Conservation (phyloP, 176 grass and related monocot species). For the Poa annua region DNA sequence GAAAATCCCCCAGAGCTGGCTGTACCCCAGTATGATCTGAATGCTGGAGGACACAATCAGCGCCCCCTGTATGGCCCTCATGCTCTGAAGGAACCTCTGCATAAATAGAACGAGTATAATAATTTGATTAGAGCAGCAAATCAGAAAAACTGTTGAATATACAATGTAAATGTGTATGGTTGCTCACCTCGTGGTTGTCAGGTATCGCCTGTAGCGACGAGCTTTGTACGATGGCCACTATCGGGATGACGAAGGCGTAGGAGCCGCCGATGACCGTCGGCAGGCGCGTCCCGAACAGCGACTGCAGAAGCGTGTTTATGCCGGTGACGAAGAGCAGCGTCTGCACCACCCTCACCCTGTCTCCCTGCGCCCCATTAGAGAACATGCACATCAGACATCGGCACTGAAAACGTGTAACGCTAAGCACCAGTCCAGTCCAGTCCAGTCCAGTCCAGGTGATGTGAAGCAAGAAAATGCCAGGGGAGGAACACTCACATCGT, state of each 20-base stretch:
- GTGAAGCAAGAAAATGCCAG: background rate
- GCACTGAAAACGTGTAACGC: background rate
- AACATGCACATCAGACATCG: conserved; percentile 16
- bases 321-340: conserved; percentile 96
- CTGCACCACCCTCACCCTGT: conserved; percentile 96
- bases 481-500: conserved; percentile 57
- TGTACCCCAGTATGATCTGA: conserved; percentile 98
- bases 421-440: background rate
- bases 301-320: conserved; percentile 96
- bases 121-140: conserved; percentile 15
- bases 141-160: background rate
- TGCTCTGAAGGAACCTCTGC: conserved; percentile 95
- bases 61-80: conserved; percentile 93
- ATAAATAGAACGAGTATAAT: conserved; percentile 8
- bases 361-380: conserved; percentile 57
- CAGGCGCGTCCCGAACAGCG: conserved; percentile 91
- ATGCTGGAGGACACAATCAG: conserved; percentile 95
- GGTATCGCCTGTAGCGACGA: conserved; percentile 61
- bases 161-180: background rate
- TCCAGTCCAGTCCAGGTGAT: background rate
- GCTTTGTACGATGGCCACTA: conserved; percentile 82
- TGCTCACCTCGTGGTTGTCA: conserved; percentile 68
- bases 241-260: conserved; percentile 91
- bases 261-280: conserved; percentile 90
- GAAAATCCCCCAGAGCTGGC: conserved; percentile 99